Evolutionary conservation across 1,284 basidiomycete genomes (phyloP).

Genomic region (Microstroma glucosiphilum): DNA sequence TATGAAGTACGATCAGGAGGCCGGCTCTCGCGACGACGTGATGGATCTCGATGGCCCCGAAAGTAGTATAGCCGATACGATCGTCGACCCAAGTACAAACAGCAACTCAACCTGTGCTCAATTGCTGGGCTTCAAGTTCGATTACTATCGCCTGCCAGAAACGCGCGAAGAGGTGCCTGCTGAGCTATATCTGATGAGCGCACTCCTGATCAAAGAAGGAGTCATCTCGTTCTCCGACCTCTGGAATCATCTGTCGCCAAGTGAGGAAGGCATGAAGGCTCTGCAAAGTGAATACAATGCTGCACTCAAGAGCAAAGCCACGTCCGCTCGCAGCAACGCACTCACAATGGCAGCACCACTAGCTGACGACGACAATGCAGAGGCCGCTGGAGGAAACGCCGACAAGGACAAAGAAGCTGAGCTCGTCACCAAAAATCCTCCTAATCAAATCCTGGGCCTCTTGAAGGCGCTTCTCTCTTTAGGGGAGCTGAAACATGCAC

Average conservation of each 20-base stretch:
- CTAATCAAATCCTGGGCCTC: slow-evolving; percentile 77
- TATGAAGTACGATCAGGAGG: background rate
- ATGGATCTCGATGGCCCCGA: slow-evolving; percentile 13
- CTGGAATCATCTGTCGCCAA: slow-evolving; percentile 66
- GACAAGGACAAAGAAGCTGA: slow-evolving; percentile 39
- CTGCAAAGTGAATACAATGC: slow-evolving; percentile 65
- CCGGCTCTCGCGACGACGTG: slow-evolving; percentile 4
- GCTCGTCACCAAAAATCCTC: slow-evolving; percentile 57
- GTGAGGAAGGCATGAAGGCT: slow-evolving; percentile 32
- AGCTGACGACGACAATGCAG: slow-evolving; percentile 55
- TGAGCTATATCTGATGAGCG: slow-evolving; percentile 73
- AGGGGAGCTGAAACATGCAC: slow-evolving; percentile 70
- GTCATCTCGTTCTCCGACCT: slow-evolving; percentile 79
- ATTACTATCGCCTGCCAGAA: slow-evolving; percentile 64
- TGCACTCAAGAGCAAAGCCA: slow-evolving; percentile 58
- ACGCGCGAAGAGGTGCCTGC: slow-evolving; percentile 60
- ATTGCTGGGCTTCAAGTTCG: slow-evolving; percentile 92
- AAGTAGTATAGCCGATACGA: slow-evolving; percentile 7
- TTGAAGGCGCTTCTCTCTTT: slow-evolving; percentile 74
- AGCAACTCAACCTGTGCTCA: slow-evolving; percentile 64
- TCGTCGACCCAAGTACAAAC: slow-evolving; percentile 22
- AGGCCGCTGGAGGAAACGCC: background rate
- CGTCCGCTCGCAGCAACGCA: slow-evolving; percentile 68
- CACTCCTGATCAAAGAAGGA: slow-evolving; percentile 78
- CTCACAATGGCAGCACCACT: slow-evolving; percentile 79